Evolutionary conservation across 2,329 filamentous ascomycete genomes (phyloP).

Genomic region (Fusarium armeniacum): DNA sequence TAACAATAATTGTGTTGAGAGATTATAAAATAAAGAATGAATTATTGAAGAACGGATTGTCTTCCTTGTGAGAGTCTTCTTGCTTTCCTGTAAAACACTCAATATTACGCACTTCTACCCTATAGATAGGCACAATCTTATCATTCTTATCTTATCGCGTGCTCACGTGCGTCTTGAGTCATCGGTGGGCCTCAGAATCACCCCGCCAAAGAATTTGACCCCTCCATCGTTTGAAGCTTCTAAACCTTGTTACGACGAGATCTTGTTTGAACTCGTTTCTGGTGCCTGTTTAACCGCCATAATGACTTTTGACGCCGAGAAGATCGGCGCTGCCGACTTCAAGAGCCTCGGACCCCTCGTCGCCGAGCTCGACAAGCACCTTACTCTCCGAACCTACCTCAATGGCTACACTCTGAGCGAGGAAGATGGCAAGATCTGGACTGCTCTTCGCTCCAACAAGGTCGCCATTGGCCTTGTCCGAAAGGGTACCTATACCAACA

Average conservation of each 20-base stretch:
- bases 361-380: constrained; percentile 84
- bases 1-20: rapidly evolving
- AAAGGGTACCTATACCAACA: constrained; percentile 80
- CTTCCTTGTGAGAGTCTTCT: neutral
- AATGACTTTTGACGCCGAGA: constrained; percentile 50
- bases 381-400: constrained; percentile 88
- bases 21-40: neutral
- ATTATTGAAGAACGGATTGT: too few relatives aligned
- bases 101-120: neutral
- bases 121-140: neutral
- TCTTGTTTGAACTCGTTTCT: neutral
- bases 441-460: constrained; percentile 84
- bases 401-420: constrained; percentile 83
- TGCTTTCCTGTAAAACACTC: neutral
- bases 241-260: constrained; percentile 33
- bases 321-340: constrained; percentile 68
- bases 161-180: constrained; percentile 46
- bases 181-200: constrained; percentile 30
- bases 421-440: constrained; percentile 86
- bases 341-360: constrained; percentile 83
- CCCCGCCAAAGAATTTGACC: constrained; percentile 49
- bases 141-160: constrained; percentile 2
- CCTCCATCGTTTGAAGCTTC: constrained; percentile 45
- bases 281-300: constrained; percentile 14
- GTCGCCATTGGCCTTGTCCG: constrained; percentile 86